Conservation (phyloP, 2,329 filamentous ascomycete species). For the Ilyonectria robusta region DNA sequence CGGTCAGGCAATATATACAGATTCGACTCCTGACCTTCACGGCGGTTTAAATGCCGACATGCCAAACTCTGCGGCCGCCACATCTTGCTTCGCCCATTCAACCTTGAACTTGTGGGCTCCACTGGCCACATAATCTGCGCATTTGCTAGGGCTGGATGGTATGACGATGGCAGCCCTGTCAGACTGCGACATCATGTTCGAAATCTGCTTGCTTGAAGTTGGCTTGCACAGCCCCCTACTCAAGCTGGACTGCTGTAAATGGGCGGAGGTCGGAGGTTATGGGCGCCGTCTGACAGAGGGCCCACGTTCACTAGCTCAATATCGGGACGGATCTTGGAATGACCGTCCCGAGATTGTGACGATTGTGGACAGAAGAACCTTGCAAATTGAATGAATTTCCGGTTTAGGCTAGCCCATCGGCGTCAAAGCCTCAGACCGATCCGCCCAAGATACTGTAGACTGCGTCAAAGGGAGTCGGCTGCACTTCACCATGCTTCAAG, state of each 20-base stretch:
- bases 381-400: background rate
- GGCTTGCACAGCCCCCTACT: background rate
- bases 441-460: background rate
- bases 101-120: background rate
- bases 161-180: background rate
- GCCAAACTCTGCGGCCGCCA: background rate
- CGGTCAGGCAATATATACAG: background rate
- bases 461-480: background rate
- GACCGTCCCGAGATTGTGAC: background rate
- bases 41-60: constrained; percentile 16
- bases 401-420: background rate
- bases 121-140: background rate
- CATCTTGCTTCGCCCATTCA: background rate
- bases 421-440: background rate
- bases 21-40: background rate
- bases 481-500: too few species aligned
- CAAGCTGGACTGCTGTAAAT: background rate
- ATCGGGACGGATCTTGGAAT: background rate
- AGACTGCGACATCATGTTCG: background rate
- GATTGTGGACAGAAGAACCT: background rate
- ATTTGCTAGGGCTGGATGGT: background rate
- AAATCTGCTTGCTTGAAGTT: background rate
- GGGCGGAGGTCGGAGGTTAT: background rate
- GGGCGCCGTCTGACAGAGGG: background rate
- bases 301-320: background rate